Conservation (phyloP, 306 rosid species). For the Quercus bicolor region DNA sequence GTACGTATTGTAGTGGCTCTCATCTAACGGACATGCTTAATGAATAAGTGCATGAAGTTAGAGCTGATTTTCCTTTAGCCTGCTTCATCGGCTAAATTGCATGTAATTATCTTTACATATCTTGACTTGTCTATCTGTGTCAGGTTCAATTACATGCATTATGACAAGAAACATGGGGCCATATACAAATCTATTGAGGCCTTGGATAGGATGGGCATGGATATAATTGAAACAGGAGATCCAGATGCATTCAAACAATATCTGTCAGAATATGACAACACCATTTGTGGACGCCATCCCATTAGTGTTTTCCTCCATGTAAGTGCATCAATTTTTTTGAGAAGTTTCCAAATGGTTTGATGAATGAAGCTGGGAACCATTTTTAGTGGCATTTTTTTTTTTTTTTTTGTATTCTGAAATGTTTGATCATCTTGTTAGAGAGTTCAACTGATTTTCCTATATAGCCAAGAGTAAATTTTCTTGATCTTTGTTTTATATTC, state of each 20-base stretch:
- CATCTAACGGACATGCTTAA: neutral
- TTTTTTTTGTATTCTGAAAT: neutral
- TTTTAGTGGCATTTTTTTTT: neutral
- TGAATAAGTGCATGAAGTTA: neutral
- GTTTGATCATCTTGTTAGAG: neutral
- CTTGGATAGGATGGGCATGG: slow-evolving; percentile 96
- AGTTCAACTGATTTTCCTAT: neutral
- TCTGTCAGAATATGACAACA: slow-evolving; percentile 70
- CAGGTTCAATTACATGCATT: slow-evolving; percentile 74
- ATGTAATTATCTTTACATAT: neutral
- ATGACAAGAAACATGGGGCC: slow-evolving; percentile 88
- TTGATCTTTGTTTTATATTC: neutral
- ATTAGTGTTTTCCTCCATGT: slow-evolving; percentile 96
- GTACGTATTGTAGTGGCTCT: neutral
- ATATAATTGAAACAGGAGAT: slow-evolving; percentile 87
- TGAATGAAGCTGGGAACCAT: slow-evolving; percentile 5
- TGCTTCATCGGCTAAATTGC: neutral
- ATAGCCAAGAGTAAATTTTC: neutral
- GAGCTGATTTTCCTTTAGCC: neutral
- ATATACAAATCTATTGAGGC: slow-evolving; percentile 93
- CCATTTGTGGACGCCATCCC: slow-evolving; percentile 98
- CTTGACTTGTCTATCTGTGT: slow-evolving; percentile 13
- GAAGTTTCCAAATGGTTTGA: slow-evolving; percentile 3
- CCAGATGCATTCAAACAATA: slow-evolving; percentile 86
- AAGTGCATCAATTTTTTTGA: slow-evolving; percentile 31